Evolutionary conservation across 345 rosid species (phyloP).

Genomic region (Populus pruinosa): DNA sequence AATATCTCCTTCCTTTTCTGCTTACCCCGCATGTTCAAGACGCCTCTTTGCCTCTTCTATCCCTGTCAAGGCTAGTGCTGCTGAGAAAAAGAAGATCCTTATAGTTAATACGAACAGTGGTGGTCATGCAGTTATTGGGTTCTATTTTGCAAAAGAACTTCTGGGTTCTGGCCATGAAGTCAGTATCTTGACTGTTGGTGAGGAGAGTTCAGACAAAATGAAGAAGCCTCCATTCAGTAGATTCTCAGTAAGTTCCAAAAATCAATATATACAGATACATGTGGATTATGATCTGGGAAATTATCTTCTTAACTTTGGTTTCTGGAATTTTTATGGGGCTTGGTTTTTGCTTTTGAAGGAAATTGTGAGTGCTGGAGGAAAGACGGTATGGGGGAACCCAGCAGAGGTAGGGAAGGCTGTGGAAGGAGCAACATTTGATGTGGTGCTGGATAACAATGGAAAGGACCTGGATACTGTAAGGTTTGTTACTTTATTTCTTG

Average conservation of each 20-base stretch:
- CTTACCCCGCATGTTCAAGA: conserved; percentile 22
- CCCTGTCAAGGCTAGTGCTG: conserved; percentile 45
- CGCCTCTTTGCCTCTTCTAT: conserved; percentile 33
- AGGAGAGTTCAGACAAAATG: conserved; percentile 83
- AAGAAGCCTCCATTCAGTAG: conserved; percentile 86
- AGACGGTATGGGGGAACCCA: conserved; percentile 89
- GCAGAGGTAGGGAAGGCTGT: conserved; percentile 60
- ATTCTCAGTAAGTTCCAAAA: conserved; percentile 54
- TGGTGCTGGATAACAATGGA: conserved; percentile 92
- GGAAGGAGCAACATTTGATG: conserved; percentile 69
- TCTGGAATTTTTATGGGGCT: not conserved
- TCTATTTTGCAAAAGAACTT: conserved; percentile 85
- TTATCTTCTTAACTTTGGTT: not conserved
- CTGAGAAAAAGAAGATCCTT: conserved; percentile 81
- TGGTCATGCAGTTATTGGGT: conserved; percentile 86
- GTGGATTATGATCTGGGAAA: not conserved
- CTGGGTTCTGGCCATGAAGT: conserved; percentile 69
- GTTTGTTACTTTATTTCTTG: conserved; percentile 35
- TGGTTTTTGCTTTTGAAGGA: conserved; percentile 42
- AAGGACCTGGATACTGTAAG: conserved; percentile 77
- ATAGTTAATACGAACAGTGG: conserved; percentile 84
- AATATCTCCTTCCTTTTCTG: conserved; percentile 26
- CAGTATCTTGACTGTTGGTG: conserved; percentile 80
- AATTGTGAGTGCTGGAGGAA: conserved; percentile 80
- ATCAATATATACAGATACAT: not conserved